Base-by-base conservation (phyloP, 306 rosid genomes). In the Boehmeria nivea region DNA sequence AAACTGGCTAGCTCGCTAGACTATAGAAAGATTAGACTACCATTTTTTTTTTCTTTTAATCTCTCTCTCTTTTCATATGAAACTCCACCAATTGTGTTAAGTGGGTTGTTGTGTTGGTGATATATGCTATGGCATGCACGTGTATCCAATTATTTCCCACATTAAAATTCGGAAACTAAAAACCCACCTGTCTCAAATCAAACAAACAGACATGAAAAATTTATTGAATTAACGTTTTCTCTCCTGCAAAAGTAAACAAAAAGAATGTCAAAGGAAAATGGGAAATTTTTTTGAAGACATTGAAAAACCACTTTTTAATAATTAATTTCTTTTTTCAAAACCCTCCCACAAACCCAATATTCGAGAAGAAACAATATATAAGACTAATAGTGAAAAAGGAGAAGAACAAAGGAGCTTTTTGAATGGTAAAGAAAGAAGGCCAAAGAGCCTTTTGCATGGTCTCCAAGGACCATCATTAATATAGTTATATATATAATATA, bases 391-490 rank as follows among this genome's bases (percentile, higher is more conserved):
- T 43, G 39, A n/a, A n/a, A n/a, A n/a, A n/a, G n/a, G n/a, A n/a
- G n/a, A 48, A 43, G 38, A 52, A 45, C 38, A 79, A 76, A 53
- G 73, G 72, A 37, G 68, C 85, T 76, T 82, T 82, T 43, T 67
- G 79, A 80, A 74, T 61, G 66, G 69, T 75, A 70, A 72, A 72
- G 74, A 56, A 67, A 62, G 67, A 66, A 65, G 83, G 83, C 79
- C 80, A 81, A 85, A 78, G 68, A 71, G 65, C 12, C 85, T 90
- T 90, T 90, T 86, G 88, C 94, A 90, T 87, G 95, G 95, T 87
- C 94, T 90, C 84, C 90, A 55, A 90, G 95, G 66, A 64, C 18
- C 61, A 86, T 89, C 66, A 89, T 89, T 85, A n/a, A n/a, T n/a
- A n/a, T n/a, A n/a, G n/a, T n/a, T n/a, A n/a, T n/a, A n/a, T n/a